Base-by-base conservation (phyloP, 257 asterid genomes). In the Nicotiana attenuata region DNA sequence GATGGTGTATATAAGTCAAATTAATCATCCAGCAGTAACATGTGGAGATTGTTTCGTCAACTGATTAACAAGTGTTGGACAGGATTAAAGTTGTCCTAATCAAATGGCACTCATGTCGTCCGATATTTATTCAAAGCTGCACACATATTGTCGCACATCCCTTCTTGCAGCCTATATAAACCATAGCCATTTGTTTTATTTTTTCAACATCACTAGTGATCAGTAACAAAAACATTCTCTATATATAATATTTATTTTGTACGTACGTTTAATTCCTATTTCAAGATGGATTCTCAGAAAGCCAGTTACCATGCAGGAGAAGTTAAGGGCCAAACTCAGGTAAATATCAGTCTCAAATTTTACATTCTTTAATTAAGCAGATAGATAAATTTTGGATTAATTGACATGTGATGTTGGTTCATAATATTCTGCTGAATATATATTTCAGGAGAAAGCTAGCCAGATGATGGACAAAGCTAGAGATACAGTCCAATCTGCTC, bases 401-500 rank as follows among this genome's bases (percentile, higher is more conserved):
- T 41, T 11, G 65, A 35, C 26, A 64, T 15, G 20, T 45, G 38
- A 64, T 80, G n/a, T 50, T 71, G 5, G 57, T 16, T 67, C 26
- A 80, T 33, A 53, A 33, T 65, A 4, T 64, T 65, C 10, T 59
- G 28, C 17, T 38, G 17, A 14, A 73, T 47, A 47, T 71, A 71
- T 20, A 11, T 76, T 85, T 60, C 84, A 89, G 90, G 91, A 89
- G 67, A 89, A 88, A 55, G 22, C 84, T 47, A 85, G 47, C 78
- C 91, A 89, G 65, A 38, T 61, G 87, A 63, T 86, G 73, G 91
- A 89, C 81, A 89, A 69, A 15, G 78, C 85, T 26, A 83, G 75
- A 83, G 82, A 83, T 60, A 65, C 84, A 19, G 90, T 89, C 28
- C 84, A 89, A 82, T 86, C 89, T 66, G 89, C 92, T 16, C 84